Evolutionary conservation across 768 basidiomycete species (phyloP).

Genomic region (Leucosporidium creatinivorum): DNA sequence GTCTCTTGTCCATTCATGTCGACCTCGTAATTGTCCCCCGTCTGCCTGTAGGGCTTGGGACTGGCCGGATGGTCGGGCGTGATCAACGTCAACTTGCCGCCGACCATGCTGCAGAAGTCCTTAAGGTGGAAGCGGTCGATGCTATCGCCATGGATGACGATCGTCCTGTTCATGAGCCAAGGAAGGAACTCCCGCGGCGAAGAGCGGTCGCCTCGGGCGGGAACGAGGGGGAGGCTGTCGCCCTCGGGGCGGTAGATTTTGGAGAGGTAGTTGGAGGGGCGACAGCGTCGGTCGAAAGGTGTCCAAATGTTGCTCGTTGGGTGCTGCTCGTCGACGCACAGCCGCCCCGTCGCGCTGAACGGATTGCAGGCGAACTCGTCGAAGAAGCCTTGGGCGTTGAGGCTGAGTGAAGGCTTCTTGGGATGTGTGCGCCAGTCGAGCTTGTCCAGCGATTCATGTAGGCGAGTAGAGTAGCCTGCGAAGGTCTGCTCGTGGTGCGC

Average conservation of each 20-base stretch:
- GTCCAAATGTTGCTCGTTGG: slow-evolving; percentile 12
- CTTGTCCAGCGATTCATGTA: neutral
- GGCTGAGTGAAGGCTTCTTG: neutral
- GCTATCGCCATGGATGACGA: slow-evolving; percentile 30
- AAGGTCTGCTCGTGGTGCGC: neutral
- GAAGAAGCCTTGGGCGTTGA: neutral
- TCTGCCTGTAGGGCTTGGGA: slow-evolving; percentile 14
- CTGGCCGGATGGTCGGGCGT: slow-evolving; percentile 19
- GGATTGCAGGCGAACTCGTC: slow-evolving; percentile 26
- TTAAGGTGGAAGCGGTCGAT: slow-evolving; percentile 34
- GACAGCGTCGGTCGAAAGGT: slow-evolving; percentile 19
- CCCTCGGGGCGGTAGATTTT: slow-evolving; percentile 16
- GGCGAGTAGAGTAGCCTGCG: neutral
- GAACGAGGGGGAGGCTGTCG: slow-evolving; percentile 15
- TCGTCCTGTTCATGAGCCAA: slow-evolving; percentile 29
- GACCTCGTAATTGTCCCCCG: neutral
- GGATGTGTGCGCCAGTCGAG: neutral
- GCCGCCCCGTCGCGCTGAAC: slow-evolving; percentile 22
- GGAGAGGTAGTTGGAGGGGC: slow-evolving; percentile 16
- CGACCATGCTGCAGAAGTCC: slow-evolving; percentile 31
- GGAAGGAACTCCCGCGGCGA: slow-evolving; percentile 15
- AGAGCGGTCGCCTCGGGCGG: neutral
- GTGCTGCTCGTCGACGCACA: slow-evolving; percentile 10
- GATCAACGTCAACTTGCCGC: slow-evolving; percentile 14
- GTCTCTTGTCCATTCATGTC: neutral